Evolutionary conservation across 1,284 basidiomycete genomes (phyloP).

Genomic region (Rhodotorula sp.): DNA sequence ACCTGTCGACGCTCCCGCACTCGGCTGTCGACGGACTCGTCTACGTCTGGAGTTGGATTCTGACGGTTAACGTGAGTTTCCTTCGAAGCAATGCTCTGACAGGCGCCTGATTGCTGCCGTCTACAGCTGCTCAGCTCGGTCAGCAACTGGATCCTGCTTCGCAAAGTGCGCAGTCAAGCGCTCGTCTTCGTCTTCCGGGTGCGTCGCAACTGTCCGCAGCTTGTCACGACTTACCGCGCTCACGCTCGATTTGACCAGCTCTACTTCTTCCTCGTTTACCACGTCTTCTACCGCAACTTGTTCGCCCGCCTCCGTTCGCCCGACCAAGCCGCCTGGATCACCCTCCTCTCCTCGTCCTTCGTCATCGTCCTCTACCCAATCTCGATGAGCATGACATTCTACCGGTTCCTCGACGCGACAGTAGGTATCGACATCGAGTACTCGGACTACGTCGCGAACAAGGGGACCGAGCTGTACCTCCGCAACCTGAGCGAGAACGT

Average conservation of each 20-base stretch:
- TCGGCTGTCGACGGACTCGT: slow-evolving; percentile 56
- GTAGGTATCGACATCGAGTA: slow-evolving; percentile 53
- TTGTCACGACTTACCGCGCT: slow-evolving; percentile 11
- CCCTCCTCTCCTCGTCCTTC: slow-evolving; percentile 55
- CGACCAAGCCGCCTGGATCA: slow-evolving; percentile 53
- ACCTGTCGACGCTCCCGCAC: slow-evolving; percentile 57
- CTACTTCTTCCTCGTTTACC: slow-evolving; percentile 41
- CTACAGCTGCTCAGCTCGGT: slow-evolving; percentile 50
- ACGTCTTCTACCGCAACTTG: slow-evolving; percentile 52
- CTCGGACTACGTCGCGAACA: slow-evolving; percentile 52
- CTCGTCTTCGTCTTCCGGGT: slow-evolving; percentile 54
- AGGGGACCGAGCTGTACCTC: slow-evolving; percentile 52
- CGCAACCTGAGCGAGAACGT: slow-evolving; percentile 59
- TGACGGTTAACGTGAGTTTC: slow-evolving; percentile 46
- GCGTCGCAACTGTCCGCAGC: slow-evolving; percentile 8
- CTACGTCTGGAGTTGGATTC: slow-evolving; percentile 58
- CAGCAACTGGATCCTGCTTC: slow-evolving; percentile 54
- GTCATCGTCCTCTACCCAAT: slow-evolving; percentile 57
- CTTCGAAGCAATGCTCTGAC: not conserved
- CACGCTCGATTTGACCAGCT: slow-evolving; percentile 49
- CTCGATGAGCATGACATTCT: slow-evolving; percentile 54
- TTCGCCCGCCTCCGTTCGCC: slow-evolving; percentile 49
- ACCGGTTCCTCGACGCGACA: slow-evolving; percentile 51
- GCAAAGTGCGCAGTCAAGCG: slow-evolving; percentile 55
- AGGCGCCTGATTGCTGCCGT: not conserved